Conservation (phyloP, 768 basidiomycete genomes). For the Sporobolomyces pararoseus region DNA sequence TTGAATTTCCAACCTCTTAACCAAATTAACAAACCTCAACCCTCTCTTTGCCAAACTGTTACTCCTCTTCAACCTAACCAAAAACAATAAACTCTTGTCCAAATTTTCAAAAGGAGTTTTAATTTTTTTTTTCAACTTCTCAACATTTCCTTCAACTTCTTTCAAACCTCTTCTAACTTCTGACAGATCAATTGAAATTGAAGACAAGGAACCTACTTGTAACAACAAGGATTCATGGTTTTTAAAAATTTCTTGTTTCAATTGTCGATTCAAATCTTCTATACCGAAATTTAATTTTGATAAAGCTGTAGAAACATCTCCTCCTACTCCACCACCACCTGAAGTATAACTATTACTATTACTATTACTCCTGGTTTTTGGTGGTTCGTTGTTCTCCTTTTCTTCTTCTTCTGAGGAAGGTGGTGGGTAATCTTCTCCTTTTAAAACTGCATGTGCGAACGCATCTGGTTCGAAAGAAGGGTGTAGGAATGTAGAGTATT, state of each 20-base stretch:
- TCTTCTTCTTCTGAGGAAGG: constrained; percentile 7
- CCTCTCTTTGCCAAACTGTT: constrained; percentile 78
- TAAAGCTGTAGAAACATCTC: constrained; percentile 79
- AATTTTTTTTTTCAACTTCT: constrained; percentile 78
- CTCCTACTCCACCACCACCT: constrained; percentile 47
- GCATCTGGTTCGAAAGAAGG: constrained; percentile 78
- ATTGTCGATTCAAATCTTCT: constrained; percentile 87
- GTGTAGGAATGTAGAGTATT: constrained; percentile 70
- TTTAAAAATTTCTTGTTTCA: constrained; percentile 72
- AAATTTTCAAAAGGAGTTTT: constrained; percentile 75
- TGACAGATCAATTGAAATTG: constrained; percentile 66
- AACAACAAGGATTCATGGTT: constrained; percentile 79
- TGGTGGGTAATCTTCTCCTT: constrained; percentile 68
- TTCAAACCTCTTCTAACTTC: constrained; percentile 66
- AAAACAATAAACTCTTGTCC: constrained; percentile 63
- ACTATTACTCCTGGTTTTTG: too few species aligned
- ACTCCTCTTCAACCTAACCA: constrained; percentile 75
- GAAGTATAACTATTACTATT: too few species aligned
- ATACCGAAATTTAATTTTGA: constrained; percentile 80
- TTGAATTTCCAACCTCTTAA: constrained; percentile 75
- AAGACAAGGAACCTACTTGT: constrained; percentile 70
- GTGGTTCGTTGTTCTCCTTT: constrained; percentile 57
- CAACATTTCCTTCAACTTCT: constrained; percentile 59
- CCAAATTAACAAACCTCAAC: constrained; percentile 76
- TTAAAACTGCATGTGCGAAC: constrained; percentile 84